Base-by-base conservation (phyloP, 2,329 filamentous ascomycete genomes). In the Penicillium sp. region DNA sequence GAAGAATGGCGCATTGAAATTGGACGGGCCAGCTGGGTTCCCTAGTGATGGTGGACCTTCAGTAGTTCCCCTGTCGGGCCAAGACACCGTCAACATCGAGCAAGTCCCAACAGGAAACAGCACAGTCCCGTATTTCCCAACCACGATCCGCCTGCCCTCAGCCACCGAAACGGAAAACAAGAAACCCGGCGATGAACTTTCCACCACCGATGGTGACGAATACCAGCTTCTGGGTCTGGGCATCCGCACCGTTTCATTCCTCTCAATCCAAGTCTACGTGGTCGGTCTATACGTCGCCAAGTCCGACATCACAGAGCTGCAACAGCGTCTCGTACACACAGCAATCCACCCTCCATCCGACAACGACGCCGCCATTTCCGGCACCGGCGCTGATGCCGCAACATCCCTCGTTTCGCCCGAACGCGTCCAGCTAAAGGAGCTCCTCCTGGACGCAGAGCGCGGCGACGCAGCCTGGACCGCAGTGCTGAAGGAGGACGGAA, bases 221-320 rank as follows among this genome's bases (percentile, higher is more conserved):
- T 97, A 96, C 69, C 91, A 89, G 20, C 79, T 97, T 0, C 80
- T 97, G 6, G 93, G 93, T 0, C 74, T 96, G 4, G 93, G 93
- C 15, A 85, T 95, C 55, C 82, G 93, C 47, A 90, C 87, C 1
- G 93, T 98, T 28, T 95, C 88, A 23, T 95, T 97, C 69, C 74
- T 97, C 39, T 77, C 82, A 42, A 89, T 98, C 39, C 86, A 95
- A 68, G 93, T 98, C 46, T 98, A 98, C 73, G 87, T 97, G 15
- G 87, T 95, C 0, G 93, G 92, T 13, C 82, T 95, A 61, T 98
- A 98, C 73, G 80, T 97, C 24, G 88, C 90, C 24, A 92, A 86
- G 0, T 76, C 84, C 32, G 90, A 95, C 64, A 83, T 98, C 51
- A 83, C 85, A 3, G 78, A 80, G n/a, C 77, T 98, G 35, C 92